These are phyloP conservation scores for Daedalea quercina DNA, from an alignment of 768 basidiomycete genomes.

Conservation along the genomic window DNA sequence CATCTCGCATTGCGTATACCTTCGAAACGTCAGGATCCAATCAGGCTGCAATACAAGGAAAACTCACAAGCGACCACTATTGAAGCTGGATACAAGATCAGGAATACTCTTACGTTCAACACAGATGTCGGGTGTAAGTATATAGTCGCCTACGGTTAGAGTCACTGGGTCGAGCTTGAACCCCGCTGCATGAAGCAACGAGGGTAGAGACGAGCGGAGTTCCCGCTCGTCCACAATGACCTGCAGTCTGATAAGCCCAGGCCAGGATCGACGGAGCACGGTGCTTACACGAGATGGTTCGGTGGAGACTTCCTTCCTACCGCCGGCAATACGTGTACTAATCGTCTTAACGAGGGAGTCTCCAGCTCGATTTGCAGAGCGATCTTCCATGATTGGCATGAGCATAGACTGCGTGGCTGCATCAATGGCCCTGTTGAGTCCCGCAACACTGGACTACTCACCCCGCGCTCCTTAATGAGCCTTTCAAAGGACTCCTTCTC, in stretches of 20 bases:
- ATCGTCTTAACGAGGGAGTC: conserved; percentile 75
- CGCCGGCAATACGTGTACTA: conserved; percentile 82
- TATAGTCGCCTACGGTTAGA: conserved; percentile 92
- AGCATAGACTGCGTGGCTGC: conserved; percentile 67
- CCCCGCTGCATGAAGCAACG: conserved; percentile 76
- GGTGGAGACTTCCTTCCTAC: conserved; percentile 55
- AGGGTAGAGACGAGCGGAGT: conserved; percentile 89
- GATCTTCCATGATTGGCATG: conserved; percentile 70
- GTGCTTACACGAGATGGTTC: conserved; percentile 56
- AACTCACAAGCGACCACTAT: conserved; percentile 85
- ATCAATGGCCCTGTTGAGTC: not conserved
- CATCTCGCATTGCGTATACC: conserved; percentile 94
- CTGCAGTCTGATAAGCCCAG: conserved; percentile 29
- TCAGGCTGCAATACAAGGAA: not conserved
- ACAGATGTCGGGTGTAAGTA: conserved; percentile 90
- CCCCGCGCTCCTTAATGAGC: conserved; percentile 87
- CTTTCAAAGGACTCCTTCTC: conserved; percentile 94
- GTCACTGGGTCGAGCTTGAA: conserved; percentile 86
- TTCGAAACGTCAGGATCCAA: conserved; percentile 22
- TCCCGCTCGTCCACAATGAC: conserved; percentile 97
- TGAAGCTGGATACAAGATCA: conserved; percentile 90
- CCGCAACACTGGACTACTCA: conserved; percentile 33
- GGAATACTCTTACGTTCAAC: conserved; percentile 94
- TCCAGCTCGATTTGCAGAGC: conserved; percentile 30
- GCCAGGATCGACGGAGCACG: not conserved